Conservation (phyloP, 2,329 filamentous ascomycete genomes). For the Pseudogymnoascus sp. region DNA sequence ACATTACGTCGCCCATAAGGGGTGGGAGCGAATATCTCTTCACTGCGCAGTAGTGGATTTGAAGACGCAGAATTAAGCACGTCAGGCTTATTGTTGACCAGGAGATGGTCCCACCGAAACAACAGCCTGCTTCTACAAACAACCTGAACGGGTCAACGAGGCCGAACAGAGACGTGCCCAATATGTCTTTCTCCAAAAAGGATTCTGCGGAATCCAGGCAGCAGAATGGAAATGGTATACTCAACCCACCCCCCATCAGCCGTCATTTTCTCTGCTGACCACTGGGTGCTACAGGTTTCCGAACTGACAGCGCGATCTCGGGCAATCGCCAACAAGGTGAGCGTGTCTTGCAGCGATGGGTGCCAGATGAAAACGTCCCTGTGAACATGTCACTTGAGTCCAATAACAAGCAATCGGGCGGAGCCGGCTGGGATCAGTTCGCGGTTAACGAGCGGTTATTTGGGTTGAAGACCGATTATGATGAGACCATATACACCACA, state of each 20-base stretch:
- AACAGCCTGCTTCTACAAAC: conserved; percentile 17
- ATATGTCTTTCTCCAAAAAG: conserved; percentile 53
- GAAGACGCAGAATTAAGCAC: conserved; percentile 51
- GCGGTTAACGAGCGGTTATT: conserved; percentile 81
- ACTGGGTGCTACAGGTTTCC: conserved; percentile 56
- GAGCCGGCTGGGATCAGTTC: conserved; percentile 79
- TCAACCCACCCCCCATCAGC: background rate
- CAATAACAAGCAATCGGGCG: conserved; percentile 20
- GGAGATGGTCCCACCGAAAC: conserved; percentile 55
- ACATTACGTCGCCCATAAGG: conserved; percentile 26
- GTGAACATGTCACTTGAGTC: conserved; percentile 64
- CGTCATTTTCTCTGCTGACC: background rate
- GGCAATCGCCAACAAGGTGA: conserved; percentile 61
- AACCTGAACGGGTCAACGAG: conserved; percentile 40
- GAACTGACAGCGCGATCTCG: conserved; percentile 84
- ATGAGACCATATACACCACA: conserved; percentile 93
- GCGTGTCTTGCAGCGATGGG: conserved; percentile 73
- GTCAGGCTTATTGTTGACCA: conserved; percentile 30
- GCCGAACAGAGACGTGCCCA: conserved; percentile 38
- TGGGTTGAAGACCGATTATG: conserved; percentile 80
- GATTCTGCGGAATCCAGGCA: conserved; percentile 42
- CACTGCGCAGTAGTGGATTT: conserved; percentile 53
- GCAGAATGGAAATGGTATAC: conserved; percentile 8
- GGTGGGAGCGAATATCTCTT: conserved; percentile 43
- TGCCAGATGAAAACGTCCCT: conserved; percentile 55